Base-by-base conservation (phyloP, 495 filamentous ascomycete species). In the Aspergillus mulundensis region DNA sequence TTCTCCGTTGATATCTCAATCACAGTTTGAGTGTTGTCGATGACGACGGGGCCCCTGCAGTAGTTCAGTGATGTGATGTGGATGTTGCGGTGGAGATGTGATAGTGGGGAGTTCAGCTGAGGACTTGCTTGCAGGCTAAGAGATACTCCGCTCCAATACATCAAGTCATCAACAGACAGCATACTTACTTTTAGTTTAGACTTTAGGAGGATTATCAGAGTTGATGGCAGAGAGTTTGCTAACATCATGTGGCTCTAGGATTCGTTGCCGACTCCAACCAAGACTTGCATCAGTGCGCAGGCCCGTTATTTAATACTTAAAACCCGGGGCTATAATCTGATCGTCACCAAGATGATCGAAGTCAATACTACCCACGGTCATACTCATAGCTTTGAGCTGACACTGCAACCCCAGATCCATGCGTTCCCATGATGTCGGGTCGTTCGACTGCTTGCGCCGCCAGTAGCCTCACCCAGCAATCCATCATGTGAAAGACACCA, bases 61-160 rank as follows among this genome's bases (percentile, higher is more conserved):
- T 53, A 64, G 58, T 28, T 59, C 59, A 59, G 50, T 44, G 40
- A 23, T 39, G 38, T 40, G n/a, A 16, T 40, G 18, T n/a, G 21
- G 25, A 4, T 30, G 20, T 47, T 50, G 55, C 32, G 46, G 43
- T 18, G 23, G 32, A 10, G 36, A 36, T 36, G 30, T 16, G 40
- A 6, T 30, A 21, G 51, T 45, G 36, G 56, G 23, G 36, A 48
- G 46, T 61, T 65, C 62, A 65, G 62, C 62, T 65, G 62, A 55
- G 59, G 50, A 12, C 16, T 42, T 19, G 14, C 16, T 42, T 19
- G 14, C 6, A 10, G 10, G 39, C 50, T 41, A 39, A 50, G 14
- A 50, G 30, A 50, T 20, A 19, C 21, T 48, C 45, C 45, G 24
- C 45, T 30, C 21, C 32, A 5, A 16, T 28, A 23, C 19, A 24